These are phyloP conservation scores for Phlyctochytrium planicorne DNA, from an alignment of 192 early-diverging fungal species.

Conservation along the genomic window DNA sequence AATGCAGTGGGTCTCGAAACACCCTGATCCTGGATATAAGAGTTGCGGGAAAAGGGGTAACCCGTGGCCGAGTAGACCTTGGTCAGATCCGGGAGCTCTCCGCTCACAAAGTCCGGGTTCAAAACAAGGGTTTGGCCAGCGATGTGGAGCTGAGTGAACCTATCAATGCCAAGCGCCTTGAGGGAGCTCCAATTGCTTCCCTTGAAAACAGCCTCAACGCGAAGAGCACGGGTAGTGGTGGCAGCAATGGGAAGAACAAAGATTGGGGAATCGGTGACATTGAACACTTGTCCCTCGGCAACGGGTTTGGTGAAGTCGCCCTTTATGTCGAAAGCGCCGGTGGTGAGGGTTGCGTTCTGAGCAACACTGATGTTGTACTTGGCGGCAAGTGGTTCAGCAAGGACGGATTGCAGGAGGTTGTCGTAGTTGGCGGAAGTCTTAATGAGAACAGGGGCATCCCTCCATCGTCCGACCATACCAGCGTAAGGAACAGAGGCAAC, in stretches of 20 bases:
- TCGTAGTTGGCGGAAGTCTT: not conserved
- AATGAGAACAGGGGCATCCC: not conserved
- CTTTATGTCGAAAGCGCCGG: not conserved
- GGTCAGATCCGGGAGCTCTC: not conserved
- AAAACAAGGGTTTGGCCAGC: not conserved
- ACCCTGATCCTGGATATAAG: not conserved
- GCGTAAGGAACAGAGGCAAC: constrained; percentile 25
- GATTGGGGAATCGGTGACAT: constrained; percentile 12
- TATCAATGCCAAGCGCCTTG: not conserved
- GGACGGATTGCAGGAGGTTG: constrained; percentile 13
- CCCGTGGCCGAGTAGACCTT: not conserved
- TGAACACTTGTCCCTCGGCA: constrained; percentile 6
- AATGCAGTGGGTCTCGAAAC: not conserved
- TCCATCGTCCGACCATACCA: constrained; percentile 15
- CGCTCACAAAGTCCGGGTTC: not conserved
- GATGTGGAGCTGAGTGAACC: not conserved
- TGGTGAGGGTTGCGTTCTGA: not conserved
- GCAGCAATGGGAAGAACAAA: constrained; percentile 10
- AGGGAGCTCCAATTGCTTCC: not conserved
- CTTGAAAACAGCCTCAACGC: constrained; percentile 15
- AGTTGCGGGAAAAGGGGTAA: not conserved
- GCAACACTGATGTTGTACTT: not conserved
- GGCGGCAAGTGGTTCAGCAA: constrained; percentile 16
- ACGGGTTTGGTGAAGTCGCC: not conserved
- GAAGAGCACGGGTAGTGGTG: constrained; percentile 9